Base-by-base conservation (phyloP, 202 grass and related monocot genomes). In the Cymbopogon flexuosus region DNA sequence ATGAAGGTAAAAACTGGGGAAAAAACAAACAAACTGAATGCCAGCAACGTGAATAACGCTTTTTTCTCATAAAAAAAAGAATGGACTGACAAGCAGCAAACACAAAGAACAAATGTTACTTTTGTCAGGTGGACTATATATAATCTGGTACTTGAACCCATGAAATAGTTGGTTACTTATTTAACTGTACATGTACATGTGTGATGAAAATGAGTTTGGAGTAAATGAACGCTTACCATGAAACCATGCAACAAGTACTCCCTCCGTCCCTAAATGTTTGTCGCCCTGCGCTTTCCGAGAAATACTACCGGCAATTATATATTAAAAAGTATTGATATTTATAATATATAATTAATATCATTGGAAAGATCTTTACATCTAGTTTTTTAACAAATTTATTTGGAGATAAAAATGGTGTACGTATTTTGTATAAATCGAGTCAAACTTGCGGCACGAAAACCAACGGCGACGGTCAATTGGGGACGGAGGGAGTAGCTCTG, bases 191-290 rank as follows among this genome's bases (percentile, higher is more conserved):
- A 85, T 33, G 45, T 70, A 39, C 16, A 85, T 30, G 49, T 22
- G 81, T 14, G 16, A 66, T 62, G 13, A 66, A 81, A 36, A 76
- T 43, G 49, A 14, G 9, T 73, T 45, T 11, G 9, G 40, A 73
- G 60, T 68, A 82, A 73, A 73, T 62, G 60, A 56, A 62, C 63
- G 62, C 69, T 83, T 78, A 79, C 23, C 62, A 62, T 58, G 19
- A 19, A 19, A 19, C 18, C 51, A 57, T 74, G 31, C 61, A 77
- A 42, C 41, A 78, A 60, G 67, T 40, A 64, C n/a, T n/a, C n/a
- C n/a, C n/a, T n/a, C n/a, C n/a, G n/a, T n/a, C n/a, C n/a, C n/a
- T n/a, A n/a, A n/a, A n/a, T n/a, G n/a, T n/a, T n/a, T n/a, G n/a
- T n/a, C n/a, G n/a, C n/a, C n/a, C n/a, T n/a, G n/a, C n/a, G n/a